A percentile compares a stretch with the other conserved stretches of the same genome.
Evolutionary conservation across 768 basidiomycete genomes (phyloP).

Genomic region (Pleurotus djamor): DNA sequence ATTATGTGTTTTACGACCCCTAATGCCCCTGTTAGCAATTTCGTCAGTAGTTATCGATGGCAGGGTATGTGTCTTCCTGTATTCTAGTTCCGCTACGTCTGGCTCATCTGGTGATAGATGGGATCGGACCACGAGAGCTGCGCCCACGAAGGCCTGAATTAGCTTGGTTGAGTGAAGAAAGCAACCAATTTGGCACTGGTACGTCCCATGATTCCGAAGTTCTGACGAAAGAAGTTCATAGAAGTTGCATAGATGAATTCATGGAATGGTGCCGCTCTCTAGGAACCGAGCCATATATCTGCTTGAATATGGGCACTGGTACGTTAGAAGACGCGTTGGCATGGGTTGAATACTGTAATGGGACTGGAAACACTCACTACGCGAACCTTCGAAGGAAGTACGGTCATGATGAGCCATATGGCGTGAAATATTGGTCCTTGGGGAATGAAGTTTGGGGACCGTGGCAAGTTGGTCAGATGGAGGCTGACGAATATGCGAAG

Average conservation of each 20-base stretch:
- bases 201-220: conserved; percentile 3
- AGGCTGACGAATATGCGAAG: conserved; percentile 50
- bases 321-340: conserved; percentile 57
- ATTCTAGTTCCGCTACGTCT: neutral
- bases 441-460: conserved; percentile 55
- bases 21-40: conserved; percentile 30
- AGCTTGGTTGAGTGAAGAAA: conserved; percentile 59
- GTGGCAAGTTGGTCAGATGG: conserved; percentile 60
- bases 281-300: conserved; percentile 56
- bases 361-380: conserved; percentile 41
- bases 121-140: conserved; percentile 46
- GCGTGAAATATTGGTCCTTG: conserved; percentile 29
- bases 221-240: neutral
- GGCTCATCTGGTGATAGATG: conserved; percentile 28
- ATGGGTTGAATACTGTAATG: conserved; percentile 66
- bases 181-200: conserved; percentile 61
- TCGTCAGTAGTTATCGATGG: conserved; percentile 56
- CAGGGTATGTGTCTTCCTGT: conserved; percentile 25
- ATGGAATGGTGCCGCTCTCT: conserved; percentile 52
- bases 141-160: conserved; percentile 57
- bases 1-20: neutral
- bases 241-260: conserved; percentile 36
- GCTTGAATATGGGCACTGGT: conserved; percentile 65
- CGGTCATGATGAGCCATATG: conserved; percentile 53
- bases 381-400: conserved; percentile 59